A percentile compares a stretch with the other conserved stretches of the same genome.
Conservation (phyloP, 441 rosid species). For the Macaranga tanarius region DNA sequence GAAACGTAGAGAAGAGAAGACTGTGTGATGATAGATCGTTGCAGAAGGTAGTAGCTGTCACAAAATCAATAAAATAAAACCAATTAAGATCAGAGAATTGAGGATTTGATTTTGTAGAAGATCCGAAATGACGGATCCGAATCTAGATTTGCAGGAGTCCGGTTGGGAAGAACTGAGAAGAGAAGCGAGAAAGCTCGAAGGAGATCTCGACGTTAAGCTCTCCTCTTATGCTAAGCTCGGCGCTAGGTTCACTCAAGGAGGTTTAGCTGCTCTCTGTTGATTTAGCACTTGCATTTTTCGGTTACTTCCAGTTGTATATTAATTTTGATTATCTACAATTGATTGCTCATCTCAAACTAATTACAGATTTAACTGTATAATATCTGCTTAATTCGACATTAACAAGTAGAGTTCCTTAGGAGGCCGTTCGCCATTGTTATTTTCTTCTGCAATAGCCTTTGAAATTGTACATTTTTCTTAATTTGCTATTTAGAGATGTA, state of each 20-base stretch:
- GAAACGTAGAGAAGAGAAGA: not conserved
- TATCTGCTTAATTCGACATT: not conserved
- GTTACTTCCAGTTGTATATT: not conserved
- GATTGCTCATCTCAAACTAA: not conserved
- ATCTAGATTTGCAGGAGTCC: conserved; percentile 82
- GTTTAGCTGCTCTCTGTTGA: conserved; percentile 32
- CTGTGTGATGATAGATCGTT: not conserved
- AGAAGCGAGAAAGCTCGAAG: conserved; percentile 91
- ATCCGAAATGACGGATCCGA: conserved; percentile 37
- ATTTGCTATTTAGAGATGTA: not conserved
- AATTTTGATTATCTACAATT: not conserved
- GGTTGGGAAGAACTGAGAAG: conserved; percentile 95
- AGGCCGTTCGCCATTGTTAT: not conserved
- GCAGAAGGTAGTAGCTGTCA: not conserved
- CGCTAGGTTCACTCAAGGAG: conserved; percentile 82
- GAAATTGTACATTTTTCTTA: no score
- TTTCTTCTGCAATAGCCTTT: not conserved
- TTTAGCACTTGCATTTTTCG: conserved; percentile 4
- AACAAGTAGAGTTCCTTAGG: not conserved
- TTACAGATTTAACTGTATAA: not conserved
- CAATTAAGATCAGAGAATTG: not conserved
- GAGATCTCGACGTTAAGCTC: conserved; percentile 94
- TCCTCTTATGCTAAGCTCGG: conserved; percentile 96
- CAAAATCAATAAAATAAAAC: not conserved
- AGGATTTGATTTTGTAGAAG: conserved; percentile 1